A percentile compares a stretch with the other conserved stretches of the same genome.
Evolutionary conservation across 768 basidiomycete genomes (phyloP).

Genomic region (Dentipellis fragilis): DNA sequence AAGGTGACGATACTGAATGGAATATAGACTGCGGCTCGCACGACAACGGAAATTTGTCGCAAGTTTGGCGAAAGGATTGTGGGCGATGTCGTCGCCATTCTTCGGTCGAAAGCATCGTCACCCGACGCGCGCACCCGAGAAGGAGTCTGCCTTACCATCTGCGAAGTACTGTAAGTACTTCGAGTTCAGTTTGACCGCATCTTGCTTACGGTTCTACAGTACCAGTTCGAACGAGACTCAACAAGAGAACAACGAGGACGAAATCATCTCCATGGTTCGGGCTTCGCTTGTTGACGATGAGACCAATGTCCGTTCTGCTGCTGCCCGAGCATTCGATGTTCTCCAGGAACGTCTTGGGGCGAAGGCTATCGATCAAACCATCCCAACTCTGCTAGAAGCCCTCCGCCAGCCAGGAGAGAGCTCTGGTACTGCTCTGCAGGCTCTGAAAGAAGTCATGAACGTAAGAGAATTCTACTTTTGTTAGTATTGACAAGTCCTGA

Average conservation of each 20-base stretch:
- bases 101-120: constrained; percentile 58
- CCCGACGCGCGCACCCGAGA: constrained; percentile 57
- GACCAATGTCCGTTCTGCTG: constrained; percentile 76
- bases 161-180: constrained; percentile 71
- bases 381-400: constrained; percentile 89
- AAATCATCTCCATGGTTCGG: constrained; percentile 80
- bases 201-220: constrained; percentile 31
- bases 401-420: constrained; percentile 86
- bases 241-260: constrained; percentile 80
- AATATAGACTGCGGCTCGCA: constrained; percentile 74
- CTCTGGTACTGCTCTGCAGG: constrained; percentile 93
- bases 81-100: constrained; percentile 70
- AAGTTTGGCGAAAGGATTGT: constrained; percentile 93
- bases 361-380: constrained; percentile 92
- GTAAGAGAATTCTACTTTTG: constrained; percentile 33
- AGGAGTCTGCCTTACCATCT: constrained; percentile 81
- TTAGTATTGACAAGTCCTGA: constrained; percentile 1
- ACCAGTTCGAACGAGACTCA: constrained; percentile 76
- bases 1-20: neutral
- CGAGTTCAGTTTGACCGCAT: neutral
- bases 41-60: constrained; percentile 80
- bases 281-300: constrained; percentile 83
- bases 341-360: constrained; percentile 88
- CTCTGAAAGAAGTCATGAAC: constrained; percentile 88
- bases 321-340: constrained; percentile 81